These are phyloP conservation scores for Cryphonectria nitschkei DNA, from an alignment of 2,329 filamentous ascomycete species.

Conservation along the genomic window DNA sequence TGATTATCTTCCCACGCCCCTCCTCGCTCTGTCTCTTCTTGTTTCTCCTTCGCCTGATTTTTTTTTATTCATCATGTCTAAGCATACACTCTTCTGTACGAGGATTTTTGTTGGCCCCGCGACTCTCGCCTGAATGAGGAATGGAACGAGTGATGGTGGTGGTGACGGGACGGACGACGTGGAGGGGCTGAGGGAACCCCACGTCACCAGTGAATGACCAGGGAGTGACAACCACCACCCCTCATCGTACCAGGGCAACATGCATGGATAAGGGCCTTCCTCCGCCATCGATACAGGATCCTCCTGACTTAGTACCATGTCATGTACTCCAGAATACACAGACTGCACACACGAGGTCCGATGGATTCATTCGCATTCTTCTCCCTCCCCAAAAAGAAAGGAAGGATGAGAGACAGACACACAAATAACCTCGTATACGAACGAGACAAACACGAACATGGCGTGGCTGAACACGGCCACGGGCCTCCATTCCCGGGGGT, in stretches of 20 bases:
- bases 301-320: not conserved
- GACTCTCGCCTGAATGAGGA: not conserved
- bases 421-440: not conserved
- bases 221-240: not conserved
- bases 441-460: not conserved
- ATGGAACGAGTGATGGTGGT: not conserved
- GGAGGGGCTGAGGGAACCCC: slow-evolving; percentile 8
- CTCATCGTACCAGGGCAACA: not conserved
- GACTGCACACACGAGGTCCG: not conserved
- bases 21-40: no score
- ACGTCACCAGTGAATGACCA: not conserved
- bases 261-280: not conserved
- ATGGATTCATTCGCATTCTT: not conserved
- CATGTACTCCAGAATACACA: no score
- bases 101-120: not conserved
- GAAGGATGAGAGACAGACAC: not conserved
- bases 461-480: not conserved
- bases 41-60: not conserved
- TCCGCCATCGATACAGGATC: not conserved
- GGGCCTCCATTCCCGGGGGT: not conserved
- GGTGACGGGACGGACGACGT: not conserved
- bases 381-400: not conserved
- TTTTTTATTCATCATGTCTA: no score
- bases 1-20: not conserved
- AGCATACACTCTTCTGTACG: no score